Evolutionary conservation across 139 green algal species (phyloP).

Genomic region (Volvox africanus): DNA sequence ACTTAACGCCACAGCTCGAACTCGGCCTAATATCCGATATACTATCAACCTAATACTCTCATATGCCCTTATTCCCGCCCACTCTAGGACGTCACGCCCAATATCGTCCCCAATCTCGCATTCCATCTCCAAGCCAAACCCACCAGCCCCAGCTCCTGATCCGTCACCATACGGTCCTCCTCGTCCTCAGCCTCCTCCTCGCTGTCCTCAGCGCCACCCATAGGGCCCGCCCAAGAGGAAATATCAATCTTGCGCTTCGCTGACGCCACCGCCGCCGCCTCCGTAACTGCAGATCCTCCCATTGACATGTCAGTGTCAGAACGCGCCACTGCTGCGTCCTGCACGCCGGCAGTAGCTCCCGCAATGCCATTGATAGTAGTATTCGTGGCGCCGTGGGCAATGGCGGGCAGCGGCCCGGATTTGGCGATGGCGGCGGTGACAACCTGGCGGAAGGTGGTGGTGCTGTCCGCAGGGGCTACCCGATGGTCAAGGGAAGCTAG

Average conservation of each 20-base stretch:
- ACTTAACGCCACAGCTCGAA: too few species aligned
- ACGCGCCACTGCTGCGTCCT: neutral
- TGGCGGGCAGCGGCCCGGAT: neutral
- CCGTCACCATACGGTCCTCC: conserved; percentile 4
- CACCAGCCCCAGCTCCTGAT: conserved; percentile 43
- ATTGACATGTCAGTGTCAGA: neutral
- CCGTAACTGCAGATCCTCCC: neutral
- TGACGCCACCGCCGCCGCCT: neutral
- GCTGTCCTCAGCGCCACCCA: neutral
- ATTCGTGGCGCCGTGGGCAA: neutral
- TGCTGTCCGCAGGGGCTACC: neutral
- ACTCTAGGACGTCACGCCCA: too few species aligned
- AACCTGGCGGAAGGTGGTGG: neutral
- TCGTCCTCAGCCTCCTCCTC: conserved; percentile 22
- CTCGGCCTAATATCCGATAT: too few species aligned
- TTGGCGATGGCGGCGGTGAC: neutral
- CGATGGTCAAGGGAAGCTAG: neutral
- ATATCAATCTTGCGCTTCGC: neutral
- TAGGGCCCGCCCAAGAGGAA: neutral
- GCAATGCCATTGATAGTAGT: neutral
- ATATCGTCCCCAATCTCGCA: too few species aligned
- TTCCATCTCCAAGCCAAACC: neutral
- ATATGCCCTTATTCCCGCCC: too few species aligned
- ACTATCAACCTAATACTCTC: too few species aligned
- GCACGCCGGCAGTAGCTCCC: neutral